Conservation (phyloP, 2,329 filamentous ascomycete species). For the Neopestalotiopsis rosae region DNA sequence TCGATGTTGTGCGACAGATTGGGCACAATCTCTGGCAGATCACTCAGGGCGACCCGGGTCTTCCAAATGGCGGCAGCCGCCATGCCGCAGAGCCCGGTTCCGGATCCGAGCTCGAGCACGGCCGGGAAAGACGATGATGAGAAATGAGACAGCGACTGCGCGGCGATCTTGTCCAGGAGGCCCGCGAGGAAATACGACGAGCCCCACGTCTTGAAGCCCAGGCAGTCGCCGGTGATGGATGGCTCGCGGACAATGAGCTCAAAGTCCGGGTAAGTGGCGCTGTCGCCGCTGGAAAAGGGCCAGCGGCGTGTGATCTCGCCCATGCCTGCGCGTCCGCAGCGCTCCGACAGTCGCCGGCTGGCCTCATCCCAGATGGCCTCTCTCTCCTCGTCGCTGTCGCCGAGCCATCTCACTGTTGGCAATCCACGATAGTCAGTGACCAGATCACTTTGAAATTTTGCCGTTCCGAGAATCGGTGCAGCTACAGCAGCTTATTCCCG, state of each 20-base stretch:
- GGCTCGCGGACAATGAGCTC: constrained; percentile 83
- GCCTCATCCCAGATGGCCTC: constrained; percentile 80
- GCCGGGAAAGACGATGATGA: constrained; percentile 29
- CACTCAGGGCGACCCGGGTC: constrained; percentile 75
- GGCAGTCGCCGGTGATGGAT: constrained; percentile 82
- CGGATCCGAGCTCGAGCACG: constrained; percentile 83
- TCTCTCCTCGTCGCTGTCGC: constrained; percentile 62
- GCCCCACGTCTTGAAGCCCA: constrained; percentile 96
- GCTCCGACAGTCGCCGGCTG: constrained; percentile 79
- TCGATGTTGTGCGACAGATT: constrained; percentile 80
- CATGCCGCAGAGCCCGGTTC: constrained; percentile 89
- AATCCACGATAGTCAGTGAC: neutral
- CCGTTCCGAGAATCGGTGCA: no score
- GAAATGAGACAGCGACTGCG: constrained; percentile 50
- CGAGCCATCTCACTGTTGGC: constrained; percentile 67
- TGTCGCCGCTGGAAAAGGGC: constrained; percentile 47
- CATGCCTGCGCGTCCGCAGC: constrained; percentile 78
- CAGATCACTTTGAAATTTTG: neutral
- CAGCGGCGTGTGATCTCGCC: constrained; percentile 61
- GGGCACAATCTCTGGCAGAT: constrained; percentile 80
- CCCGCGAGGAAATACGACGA: constrained; percentile 86
- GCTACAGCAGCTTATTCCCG: no score
- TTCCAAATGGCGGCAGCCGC: constrained; percentile 78
- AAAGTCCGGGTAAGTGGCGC: constrained; percentile 47
- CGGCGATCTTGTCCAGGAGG: constrained; percentile 61